A percentile compares a stretch with the other conserved stretches of the same genome.
phyloP scores from a whole-genome alignment of 2,329 filamentous ascomycete species.

The Diaporthe australafricana region DNA sequence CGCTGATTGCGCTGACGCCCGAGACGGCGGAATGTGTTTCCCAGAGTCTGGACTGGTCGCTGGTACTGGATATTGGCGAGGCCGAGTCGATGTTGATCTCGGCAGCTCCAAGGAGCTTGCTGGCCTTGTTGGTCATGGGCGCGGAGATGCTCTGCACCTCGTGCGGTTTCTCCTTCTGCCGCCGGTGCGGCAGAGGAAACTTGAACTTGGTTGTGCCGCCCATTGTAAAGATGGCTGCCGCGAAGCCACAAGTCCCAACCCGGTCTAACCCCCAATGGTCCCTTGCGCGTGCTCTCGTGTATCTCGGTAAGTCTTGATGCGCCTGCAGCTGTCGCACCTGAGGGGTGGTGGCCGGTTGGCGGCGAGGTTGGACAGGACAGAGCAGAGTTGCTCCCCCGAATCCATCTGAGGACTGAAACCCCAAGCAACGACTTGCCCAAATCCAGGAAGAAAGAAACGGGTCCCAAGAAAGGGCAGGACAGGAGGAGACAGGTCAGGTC shows the following conservation, averaged over 20 bases:
- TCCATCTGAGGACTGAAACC: constrained; percentile 34
- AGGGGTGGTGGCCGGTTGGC: neutral
- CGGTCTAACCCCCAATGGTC: neutral
- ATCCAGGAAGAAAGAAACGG: neutral
- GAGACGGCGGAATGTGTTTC: constrained; percentile 54
- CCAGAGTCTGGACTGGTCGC: constrained; percentile 49
- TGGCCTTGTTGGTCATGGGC: constrained; percentile 60
- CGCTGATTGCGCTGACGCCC: constrained; percentile 60
- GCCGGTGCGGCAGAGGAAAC: constrained; percentile 61
- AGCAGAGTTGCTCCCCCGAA: constrained; percentile 27
- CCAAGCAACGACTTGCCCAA: constrained; percentile 15
- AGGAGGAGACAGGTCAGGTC: neutral
- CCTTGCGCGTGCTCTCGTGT: neutral
- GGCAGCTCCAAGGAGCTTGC: constrained; percentile 61
- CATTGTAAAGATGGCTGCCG: constrained; percentile 23
- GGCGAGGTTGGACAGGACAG: neutral
- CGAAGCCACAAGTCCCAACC: neutral
- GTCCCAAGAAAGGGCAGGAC: neutral
- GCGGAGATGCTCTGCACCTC: constrained; percentile 45
- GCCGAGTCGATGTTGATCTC: constrained; percentile 54
- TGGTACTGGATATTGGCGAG: constrained; percentile 41
- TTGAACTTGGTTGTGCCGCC: constrained; percentile 54
- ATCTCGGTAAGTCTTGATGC: neutral
- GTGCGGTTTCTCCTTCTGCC: constrained; percentile 52
- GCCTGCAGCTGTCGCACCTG: neutral